These are phyloP conservation scores for Babesia bovis DNA, from an alignment of 169 alveolate species.

Conservation along the genomic window DNA sequence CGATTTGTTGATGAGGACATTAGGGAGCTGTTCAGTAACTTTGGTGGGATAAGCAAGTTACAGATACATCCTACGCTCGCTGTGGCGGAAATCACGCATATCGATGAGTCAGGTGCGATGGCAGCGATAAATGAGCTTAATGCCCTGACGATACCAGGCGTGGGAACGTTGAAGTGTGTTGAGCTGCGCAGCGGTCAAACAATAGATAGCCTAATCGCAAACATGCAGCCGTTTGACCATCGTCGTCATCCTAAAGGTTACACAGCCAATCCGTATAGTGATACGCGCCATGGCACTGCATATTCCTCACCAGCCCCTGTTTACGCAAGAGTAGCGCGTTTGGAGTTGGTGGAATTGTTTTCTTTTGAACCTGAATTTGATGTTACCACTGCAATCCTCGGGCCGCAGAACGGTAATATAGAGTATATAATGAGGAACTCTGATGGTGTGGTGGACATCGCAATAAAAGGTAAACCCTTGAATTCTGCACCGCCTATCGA, in stretches of 20 bases:
- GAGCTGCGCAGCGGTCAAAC: constrained; percentile 43
- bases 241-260: neutral
- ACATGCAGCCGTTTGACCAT: constrained; percentile 2
- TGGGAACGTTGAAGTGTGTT: constrained; percentile 59
- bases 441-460: constrained; percentile 70
- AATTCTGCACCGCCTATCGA: constrained; percentile 81
- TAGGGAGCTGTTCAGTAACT: constrained; percentile 54
- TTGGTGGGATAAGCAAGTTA: constrained; percentile 29
- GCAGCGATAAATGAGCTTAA: constrained; percentile 36
- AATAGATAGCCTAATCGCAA: constrained; percentile 13
- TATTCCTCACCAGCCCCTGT: neutral
- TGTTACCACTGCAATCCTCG: constrained; percentile 74
- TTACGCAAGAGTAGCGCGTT: constrained; percentile 54
- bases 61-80: constrained; percentile 23
- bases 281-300: neutral
- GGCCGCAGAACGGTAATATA: constrained; percentile 76
- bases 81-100: constrained; percentile 56
- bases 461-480: constrained; percentile 78
- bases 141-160: constrained; percentile 39
- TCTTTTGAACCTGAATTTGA: constrained; percentile 80
- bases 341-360: constrained; percentile 81
- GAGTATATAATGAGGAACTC: constrained; percentile 76
- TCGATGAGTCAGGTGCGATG: constrained; percentile 7
- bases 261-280: neutral
- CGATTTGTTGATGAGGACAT: constrained; percentile 45